Evolutionary conservation across 164 flowering plant species (phyloP), one percentile per base, ranked within the genome.

Genomic region (Houttuynia cordata): DNA sequence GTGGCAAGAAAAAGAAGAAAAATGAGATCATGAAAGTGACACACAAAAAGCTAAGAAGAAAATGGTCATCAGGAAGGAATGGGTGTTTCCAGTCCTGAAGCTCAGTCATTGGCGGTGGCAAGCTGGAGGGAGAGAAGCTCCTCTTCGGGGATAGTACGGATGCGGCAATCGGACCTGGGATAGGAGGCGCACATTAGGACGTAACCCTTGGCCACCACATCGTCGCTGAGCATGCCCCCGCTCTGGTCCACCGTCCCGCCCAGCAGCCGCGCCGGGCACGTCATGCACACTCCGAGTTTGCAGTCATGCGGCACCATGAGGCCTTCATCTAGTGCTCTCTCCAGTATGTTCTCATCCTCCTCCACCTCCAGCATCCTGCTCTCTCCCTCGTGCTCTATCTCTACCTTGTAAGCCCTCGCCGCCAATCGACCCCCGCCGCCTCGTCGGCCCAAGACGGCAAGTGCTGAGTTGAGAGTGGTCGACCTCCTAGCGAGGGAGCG

Each of bases 231-330:
- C 97, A 93, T 93, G 0, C 97, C 99, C 24, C 87, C 98, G 58
- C 86, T 86, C 79, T 93, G 98, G 70, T 90, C 97, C 10, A 93
- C 97, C 0, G 68, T 53, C n/a, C 97, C 98, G 55, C 74, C 73
- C 10, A 90, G 0, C 0, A 93, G 87, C 62, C 74, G 66, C 15
- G 98, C 96, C 0, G 97, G 98, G 70, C 98, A 93, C 8, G 98
- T 93, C 96, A 92, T 92, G 80, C 98, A 89, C 30, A 92, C 98
- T 7, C 99, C 99, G 25, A 93, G 91, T 74, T 90, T 87, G 77
- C 99, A 93, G 72, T 93, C 99, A 68, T 93, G 83, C 0, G 99
- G 96, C 41, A 93, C 86, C 0, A 56, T 13, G 71, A 93, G 4
- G 49, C 94, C 99, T 45, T 50, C 51, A 37, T 90, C 98, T 71